phyloP scores from a whole-genome alignment of 2,329 filamentous ascomycete species.

The Penicillium sp. region DNA sequence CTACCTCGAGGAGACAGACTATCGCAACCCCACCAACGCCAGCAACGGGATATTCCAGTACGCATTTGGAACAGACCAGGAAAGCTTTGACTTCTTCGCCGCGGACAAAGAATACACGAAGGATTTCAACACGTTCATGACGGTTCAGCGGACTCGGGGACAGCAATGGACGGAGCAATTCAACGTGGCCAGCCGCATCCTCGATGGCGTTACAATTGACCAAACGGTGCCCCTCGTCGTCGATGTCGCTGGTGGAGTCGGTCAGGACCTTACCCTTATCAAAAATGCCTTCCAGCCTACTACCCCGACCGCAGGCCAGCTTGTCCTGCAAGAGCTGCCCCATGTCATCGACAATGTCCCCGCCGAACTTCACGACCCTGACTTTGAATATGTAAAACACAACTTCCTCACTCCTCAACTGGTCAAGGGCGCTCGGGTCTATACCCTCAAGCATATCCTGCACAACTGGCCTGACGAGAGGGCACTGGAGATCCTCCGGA shows the following conservation, averaged over 20 bases:
- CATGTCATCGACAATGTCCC: slow-evolving; percentile 19
- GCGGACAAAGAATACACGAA: slow-evolving; percentile 17
- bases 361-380: background rate
- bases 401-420: slow-evolving; percentile 23
- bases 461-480: slow-evolving; percentile 50
- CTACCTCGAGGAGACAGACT: slow-evolving; percentile 2
- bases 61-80: slow-evolving; percentile 18
- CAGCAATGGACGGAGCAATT: slow-evolving; percentile 31
- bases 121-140: slow-evolving; percentile 31
- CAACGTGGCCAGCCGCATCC: slow-evolving; percentile 27
- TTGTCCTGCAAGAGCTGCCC: slow-evolving; percentile 25
- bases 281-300: background rate
- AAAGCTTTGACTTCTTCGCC: slow-evolving; percentile 23
- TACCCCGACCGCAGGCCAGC: background rate
- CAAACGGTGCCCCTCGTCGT: slow-evolving; percentile 25
- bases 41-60: slow-evolving; percentile 27
- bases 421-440: slow-evolving; percentile 36
- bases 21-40: slow-evolving; percentile 18
- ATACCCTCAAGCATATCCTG: slow-evolving; percentile 46
- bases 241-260: slow-evolving; percentile 26
- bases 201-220: slow-evolving; percentile 19
- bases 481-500: slow-evolving; percentile 36
- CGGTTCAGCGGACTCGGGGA: slow-evolving; percentile 20
- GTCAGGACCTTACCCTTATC: slow-evolving; percentile 19
- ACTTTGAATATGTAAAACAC: slow-evolving; percentile 10